Conservation (phyloP, 805 yeast species). For the Sugiyamaella valdiviana region DNA sequence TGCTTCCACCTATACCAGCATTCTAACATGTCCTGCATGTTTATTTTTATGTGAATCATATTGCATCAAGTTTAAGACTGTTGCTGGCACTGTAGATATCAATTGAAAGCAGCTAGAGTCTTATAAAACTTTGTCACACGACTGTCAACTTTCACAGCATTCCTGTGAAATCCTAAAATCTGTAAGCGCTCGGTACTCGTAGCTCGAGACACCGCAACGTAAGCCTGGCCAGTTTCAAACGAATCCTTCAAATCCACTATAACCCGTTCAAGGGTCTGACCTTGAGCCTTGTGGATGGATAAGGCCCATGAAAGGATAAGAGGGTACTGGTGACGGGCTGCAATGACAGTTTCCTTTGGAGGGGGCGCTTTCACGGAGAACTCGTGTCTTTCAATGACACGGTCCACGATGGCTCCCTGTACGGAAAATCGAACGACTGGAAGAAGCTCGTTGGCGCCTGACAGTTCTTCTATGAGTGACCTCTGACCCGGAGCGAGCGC, state of each 20-base stretch:
- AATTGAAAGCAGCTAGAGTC: neutral
- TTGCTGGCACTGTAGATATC: no score
- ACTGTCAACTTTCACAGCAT: slow-evolving; percentile 61
- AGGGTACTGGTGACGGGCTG: slow-evolving; percentile 72
- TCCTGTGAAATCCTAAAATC: slow-evolving; percentile 63
- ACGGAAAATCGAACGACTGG: neutral
- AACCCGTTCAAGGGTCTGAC: slow-evolving; percentile 73
- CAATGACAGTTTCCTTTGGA: slow-evolving; percentile 37
- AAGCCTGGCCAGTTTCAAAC: slow-evolving; percentile 92
- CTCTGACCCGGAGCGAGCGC: neutral
- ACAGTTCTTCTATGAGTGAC: neutral
- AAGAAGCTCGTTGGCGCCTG: neutral
- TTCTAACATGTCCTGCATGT: no score
- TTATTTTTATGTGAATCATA: no score
- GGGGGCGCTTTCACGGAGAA: neutral
- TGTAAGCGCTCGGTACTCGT: slow-evolving; percentile 74
- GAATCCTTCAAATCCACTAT: slow-evolving; percentile 68
- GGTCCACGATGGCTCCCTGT: neutral
- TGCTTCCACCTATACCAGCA: no score
- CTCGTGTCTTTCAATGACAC: neutral
- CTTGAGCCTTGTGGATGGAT: slow-evolving; percentile 94
- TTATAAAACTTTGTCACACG: slow-evolving; percentile 66
- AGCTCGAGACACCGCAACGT: slow-evolving; percentile 93
- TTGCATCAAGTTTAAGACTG: no score
- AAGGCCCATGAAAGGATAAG: slow-evolving; percentile 89